These are phyloP conservation scores for Trametes punicea DNA, from an alignment of 768 basidiomycete species.

Conservation along the genomic window DNA sequence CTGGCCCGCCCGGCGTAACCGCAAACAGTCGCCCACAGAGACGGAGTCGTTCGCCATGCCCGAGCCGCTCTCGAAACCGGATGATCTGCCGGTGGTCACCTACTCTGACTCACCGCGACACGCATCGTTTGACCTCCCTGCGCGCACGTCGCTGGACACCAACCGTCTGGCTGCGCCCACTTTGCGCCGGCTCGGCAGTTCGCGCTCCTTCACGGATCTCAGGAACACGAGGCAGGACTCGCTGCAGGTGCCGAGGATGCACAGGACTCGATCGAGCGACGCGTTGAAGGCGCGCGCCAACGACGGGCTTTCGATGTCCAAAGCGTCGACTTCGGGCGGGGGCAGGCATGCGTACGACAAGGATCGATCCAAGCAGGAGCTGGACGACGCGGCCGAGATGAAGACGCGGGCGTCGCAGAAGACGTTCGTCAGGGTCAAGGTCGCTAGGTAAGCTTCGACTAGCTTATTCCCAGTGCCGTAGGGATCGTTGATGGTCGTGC, in stretches of 20 bases:
- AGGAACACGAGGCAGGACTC: constrained; percentile 41
- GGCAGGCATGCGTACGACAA: constrained; percentile 7
- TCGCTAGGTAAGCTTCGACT: constrained; percentile 55
- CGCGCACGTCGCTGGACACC: constrained; percentile 34
- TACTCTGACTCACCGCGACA: constrained; percentile 21
- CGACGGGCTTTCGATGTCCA: constrained; percentile 31
- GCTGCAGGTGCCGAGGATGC: constrained; percentile 27
- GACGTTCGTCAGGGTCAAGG: constrained; percentile 75
- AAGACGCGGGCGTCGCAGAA: constrained; percentile 77
- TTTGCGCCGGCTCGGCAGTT: constrained; percentile 52
- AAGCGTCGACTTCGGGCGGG: constrained; percentile 5
- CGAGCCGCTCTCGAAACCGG: constrained; percentile 1
- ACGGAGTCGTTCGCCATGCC: constrained; percentile 13
- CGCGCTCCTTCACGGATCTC: constrained; percentile 70
- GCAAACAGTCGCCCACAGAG: constrained; percentile 27
- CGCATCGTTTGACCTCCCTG: constrained; percentile 21
- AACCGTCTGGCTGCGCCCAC: constrained; percentile 36
- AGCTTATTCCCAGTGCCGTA: constrained; percentile 15
- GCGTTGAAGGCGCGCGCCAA: constrained; percentile 25
- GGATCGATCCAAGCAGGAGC: constrained; percentile 9
- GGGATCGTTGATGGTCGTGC: too few species aligned
- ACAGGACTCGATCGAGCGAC: constrained; percentile 34
- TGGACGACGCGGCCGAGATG: constrained; percentile 74
- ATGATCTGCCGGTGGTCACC: constrained; percentile 11
- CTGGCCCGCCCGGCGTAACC: constrained; percentile 63